Conservation (phyloP, 805 yeast species). For the Kodamaea jinghongensis region DNA sequence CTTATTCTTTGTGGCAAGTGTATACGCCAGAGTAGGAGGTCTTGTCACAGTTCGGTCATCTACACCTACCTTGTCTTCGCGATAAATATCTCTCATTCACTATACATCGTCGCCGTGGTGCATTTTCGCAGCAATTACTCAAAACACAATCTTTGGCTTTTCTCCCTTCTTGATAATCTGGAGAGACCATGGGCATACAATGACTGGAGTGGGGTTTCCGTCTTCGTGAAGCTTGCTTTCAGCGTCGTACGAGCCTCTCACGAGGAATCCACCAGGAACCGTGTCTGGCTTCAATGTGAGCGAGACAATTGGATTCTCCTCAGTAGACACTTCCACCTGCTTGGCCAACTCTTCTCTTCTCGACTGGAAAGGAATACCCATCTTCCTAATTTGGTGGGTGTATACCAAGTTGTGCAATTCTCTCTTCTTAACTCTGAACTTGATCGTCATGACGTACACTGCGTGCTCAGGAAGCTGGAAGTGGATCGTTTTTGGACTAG, state of each 20-base stretch:
- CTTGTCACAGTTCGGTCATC: too few relatives aligned
- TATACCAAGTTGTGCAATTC: constrained; percentile 22
- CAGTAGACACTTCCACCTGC: constrained; percentile 15
- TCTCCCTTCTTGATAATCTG: constrained; percentile 20
- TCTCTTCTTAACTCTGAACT: constrained; percentile 20
- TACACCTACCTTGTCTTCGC: too few relatives aligned
- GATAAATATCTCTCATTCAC: too few relatives aligned
- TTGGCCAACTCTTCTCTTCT: constrained; percentile 20
- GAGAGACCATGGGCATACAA: constrained; percentile 16
- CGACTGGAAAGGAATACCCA: constrained; percentile 23
- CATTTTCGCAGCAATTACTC: constrained; percentile 2
- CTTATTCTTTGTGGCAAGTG: too few relatives aligned
- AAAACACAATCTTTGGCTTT: constrained; percentile 12
- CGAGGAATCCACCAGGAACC: constrained; percentile 28
- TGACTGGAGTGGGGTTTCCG: constrained; percentile 15
- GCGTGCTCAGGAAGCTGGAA: constrained; percentile 26
- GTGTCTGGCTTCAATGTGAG: constrained; percentile 25
- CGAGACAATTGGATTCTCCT: constrained; percentile 15
- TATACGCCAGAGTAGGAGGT: too few relatives aligned
- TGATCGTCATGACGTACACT: constrained; percentile 23
- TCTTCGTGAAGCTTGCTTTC: constrained; percentile 19
- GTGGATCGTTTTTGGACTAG: constrained; percentile 23
- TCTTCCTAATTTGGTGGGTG: constrained; percentile 27
- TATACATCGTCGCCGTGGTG: too few relatives aligned
- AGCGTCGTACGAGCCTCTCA: constrained; percentile 28